Evolutionary conservation across 768 basidiomycete genomes (phyloP).

Genomic region (Lentinula sp.): DNA sequence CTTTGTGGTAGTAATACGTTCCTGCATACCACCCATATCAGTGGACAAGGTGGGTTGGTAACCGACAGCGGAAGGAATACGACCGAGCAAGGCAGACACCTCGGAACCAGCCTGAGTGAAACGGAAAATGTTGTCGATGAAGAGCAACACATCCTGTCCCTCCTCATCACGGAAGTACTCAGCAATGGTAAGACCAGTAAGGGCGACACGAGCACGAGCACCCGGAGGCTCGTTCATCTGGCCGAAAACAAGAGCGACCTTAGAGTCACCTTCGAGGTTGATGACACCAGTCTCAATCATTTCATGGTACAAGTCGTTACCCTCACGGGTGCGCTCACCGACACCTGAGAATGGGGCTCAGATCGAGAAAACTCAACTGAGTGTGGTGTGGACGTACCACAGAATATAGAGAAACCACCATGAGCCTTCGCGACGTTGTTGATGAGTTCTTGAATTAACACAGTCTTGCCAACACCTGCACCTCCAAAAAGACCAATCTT

Average conservation of each 20-base stretch:
- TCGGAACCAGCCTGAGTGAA: conserved; percentile 99
- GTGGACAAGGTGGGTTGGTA: conserved; percentile 99
- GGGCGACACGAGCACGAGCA: conserved; percentile 99
- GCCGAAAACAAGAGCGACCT: conserved; percentile 99
- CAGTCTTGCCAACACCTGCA: conserved; percentile 99
- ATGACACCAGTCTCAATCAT: conserved; percentile 99
- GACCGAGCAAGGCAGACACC: conserved; percentile 98
- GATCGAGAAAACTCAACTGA: not conserved
- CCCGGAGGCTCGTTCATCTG: conserved; percentile 99
- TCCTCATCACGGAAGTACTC: conserved; percentile 99
- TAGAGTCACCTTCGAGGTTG: conserved; percentile 99
- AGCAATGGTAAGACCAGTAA: conserved; percentile 98
- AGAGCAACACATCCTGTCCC: conserved; percentile 99
- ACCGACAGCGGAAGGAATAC: conserved; percentile 99
- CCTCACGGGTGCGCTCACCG: conserved; percentile 99
- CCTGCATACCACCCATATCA: conserved; percentile 99
- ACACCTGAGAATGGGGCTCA: conserved; percentile 58
- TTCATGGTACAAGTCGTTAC: conserved; percentile 98
- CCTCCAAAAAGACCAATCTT: conserved; percentile 99
- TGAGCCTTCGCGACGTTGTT: conserved; percentile 99
- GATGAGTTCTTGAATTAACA: conserved; percentile 99
- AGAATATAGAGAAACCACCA: conserved; percentile 99
- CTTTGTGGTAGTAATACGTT: conserved; percentile 99
- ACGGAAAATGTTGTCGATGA: conserved; percentile 99
- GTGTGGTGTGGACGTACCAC: conserved; percentile 45